Conservation (phyloP, 495 filamentous ascomycete species). For the Penicillium egyptiacum region DNA sequence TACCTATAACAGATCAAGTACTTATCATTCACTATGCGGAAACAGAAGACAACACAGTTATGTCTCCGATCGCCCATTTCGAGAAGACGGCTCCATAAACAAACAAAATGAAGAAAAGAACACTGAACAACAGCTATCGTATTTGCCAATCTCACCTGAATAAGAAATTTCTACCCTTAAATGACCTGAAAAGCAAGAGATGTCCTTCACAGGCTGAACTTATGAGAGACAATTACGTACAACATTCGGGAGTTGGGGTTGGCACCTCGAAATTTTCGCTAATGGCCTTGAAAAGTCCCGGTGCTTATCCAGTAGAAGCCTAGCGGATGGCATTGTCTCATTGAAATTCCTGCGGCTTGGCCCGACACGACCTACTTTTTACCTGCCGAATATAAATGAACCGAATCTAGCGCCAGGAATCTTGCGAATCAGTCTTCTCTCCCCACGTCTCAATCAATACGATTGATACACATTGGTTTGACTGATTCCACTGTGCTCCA, state of each 20-base stretch:
- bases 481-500: background rate
- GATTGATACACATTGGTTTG: background rate
- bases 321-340: background rate
- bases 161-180: background rate
- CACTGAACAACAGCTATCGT: background rate
- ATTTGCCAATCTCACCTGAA: background rate
- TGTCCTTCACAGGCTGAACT: background rate
- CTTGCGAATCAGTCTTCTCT: constrained; percentile 2
- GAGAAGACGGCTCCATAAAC: too few species aligned
- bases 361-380: background rate
- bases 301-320: constrained; percentile 9
- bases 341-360: constrained; percentile 3
- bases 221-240: constrained; percentile 1
- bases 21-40: background rate
- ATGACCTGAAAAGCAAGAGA: background rate
- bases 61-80: too few species aligned
- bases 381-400: constrained; percentile 1
- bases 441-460: background rate
- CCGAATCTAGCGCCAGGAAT: background rate
- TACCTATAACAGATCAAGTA: too few species aligned
- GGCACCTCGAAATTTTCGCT: background rate
- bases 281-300: background rate
- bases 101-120: too few species aligned
- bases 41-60: background rate
- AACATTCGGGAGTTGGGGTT: background rate